A percentile compares a stretch with the other conserved stretches of the same genome.
phyloP scores from a whole-genome alignment of 257 asterid species.

The Ophiorrhiza pumila region DNA sequence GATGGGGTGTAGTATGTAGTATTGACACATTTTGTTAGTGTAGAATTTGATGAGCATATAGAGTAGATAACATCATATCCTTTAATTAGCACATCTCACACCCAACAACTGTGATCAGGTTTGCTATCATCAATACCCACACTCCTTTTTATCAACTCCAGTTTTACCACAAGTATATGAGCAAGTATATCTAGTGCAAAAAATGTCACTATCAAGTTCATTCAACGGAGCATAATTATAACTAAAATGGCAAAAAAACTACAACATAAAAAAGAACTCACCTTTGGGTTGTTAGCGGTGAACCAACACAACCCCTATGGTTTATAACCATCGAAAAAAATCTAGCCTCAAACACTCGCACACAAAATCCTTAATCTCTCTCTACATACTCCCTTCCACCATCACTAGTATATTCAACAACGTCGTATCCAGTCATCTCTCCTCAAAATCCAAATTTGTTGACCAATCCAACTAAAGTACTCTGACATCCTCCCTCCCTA shows the following conservation, averaged over 20 bases:
- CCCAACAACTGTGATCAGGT: no score
- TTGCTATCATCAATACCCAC: neutral
- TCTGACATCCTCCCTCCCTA: conserved; percentile 77
- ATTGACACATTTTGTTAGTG: no score
- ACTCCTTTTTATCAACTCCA: neutral
- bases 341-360: conserved; percentile 74
- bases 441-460: conserved; percentile 69
- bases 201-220: neutral
- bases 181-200: neutral
- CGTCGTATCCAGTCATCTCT: conserved; percentile 79
- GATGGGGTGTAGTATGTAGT: no score
- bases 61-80: no score
- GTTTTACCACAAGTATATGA: no score
- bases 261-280: conserved; percentile 20
- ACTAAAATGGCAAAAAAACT: conserved; percentile 4
- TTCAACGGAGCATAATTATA: neutral
- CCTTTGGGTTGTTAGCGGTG: conserved; percentile 90
- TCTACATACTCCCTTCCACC: conserved; percentile 69
- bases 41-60: no score
- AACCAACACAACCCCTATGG: conserved; percentile 96
- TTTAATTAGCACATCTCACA: no score
- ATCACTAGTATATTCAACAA: conserved; percentile 81
- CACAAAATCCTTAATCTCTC: conserved; percentile 47
- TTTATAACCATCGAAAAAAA: conserved; percentile 84
- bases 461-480: conserved; percentile 93